Conservation (phyloP, 2,329 filamentous ascomycete species). For the Aspergillus ustus region DNA sequence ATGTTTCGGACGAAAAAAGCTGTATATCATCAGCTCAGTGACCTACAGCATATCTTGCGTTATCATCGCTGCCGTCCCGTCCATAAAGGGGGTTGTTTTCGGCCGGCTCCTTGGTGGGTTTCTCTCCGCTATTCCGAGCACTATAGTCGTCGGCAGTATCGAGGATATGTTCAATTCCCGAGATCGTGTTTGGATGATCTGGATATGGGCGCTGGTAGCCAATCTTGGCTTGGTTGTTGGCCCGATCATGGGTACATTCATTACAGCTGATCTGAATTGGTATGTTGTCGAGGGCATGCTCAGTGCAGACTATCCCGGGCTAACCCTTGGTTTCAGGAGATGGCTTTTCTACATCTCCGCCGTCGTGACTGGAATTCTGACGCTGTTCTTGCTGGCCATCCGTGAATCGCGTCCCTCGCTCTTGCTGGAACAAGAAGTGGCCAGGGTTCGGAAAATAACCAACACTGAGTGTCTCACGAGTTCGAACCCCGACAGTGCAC, state of each 20-base stretch:
- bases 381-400: slow-evolving; percentile 43
- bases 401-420: slow-evolving; percentile 52
- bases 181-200: slow-evolving; percentile 53
- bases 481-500: slow-evolving; percentile 47
- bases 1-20: slow-evolving; percentile 43
- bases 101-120: slow-evolving; percentile 52
- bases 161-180: slow-evolving; percentile 56
- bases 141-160: slow-evolving; percentile 54
- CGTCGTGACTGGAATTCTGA: slow-evolving; percentile 41
- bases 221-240: slow-evolving; percentile 51
- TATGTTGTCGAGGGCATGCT: slow-evolving; percentile 16
- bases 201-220: slow-evolving; percentile 50
- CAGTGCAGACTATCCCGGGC: neutral
- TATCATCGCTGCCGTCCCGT: slow-evolving; percentile 44
- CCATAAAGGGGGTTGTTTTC: slow-evolving; percentile 43
- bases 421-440: slow-evolving; percentile 44
- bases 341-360: slow-evolving; percentile 53
- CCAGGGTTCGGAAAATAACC: slow-evolving; percentile 32
- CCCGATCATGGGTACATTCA: slow-evolving; percentile 51
- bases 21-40: slow-evolving; percentile 38
- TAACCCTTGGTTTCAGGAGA: slow-evolving; percentile 35
- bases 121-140: slow-evolving; percentile 53
- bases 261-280: slow-evolving; percentile 46
- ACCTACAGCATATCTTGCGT: slow-evolving; percentile 39
- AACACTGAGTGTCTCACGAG: slow-evolving; percentile 31